Evolutionary conservation across 2,329 filamentous ascomycete genomes (phyloP).

Genomic region (Cercospora canescens): DNA sequence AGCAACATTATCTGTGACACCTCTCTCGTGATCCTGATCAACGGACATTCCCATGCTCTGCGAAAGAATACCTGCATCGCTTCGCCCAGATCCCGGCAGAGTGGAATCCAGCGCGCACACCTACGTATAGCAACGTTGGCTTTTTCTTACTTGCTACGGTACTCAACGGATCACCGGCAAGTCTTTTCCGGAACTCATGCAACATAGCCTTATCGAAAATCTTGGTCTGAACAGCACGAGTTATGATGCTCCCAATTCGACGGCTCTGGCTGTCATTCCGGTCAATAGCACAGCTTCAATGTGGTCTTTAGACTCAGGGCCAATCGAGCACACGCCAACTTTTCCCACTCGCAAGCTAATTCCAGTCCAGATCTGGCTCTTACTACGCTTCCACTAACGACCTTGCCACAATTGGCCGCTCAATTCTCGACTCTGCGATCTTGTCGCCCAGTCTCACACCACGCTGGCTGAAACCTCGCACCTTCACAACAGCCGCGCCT

Average conservation of each 20-base stretch:
- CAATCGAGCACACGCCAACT: background rate
- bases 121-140: background rate
- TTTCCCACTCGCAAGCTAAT: background rate
- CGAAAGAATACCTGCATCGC: background rate
- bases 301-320: background rate
- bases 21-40: background rate
- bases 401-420: background rate
- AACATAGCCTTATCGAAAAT: background rate
- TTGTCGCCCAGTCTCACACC: background rate
- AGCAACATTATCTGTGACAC: background rate
- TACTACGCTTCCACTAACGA: background rate
- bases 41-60: background rate
- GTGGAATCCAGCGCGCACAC: background rate
- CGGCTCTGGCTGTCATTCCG: background rate
- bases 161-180: background rate
- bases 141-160: background rate
- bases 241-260: background rate
- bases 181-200: background rate
- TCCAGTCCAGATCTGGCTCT: background rate
- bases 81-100: background rate
- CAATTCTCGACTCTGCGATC: background rate
- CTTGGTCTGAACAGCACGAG: background rate
- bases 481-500: background rate
- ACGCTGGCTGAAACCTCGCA: background rate
- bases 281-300: background rate